phyloP scores from a whole-genome alignment of 75 land plant genomes.

The Picea sitchensis region DNA sequence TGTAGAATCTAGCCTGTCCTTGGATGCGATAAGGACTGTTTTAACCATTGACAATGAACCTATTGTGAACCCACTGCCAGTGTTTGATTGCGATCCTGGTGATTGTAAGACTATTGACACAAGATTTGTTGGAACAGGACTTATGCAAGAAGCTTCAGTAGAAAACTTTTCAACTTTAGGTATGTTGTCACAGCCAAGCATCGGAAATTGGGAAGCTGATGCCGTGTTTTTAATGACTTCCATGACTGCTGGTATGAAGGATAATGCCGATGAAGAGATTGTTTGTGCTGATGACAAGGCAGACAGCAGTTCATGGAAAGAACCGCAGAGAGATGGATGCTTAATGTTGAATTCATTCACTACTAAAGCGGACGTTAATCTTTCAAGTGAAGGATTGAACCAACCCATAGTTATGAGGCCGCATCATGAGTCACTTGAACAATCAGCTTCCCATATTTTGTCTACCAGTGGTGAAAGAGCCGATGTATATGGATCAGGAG shows the following conservation, averaged over 20 bases:
- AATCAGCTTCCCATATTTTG: neutral
- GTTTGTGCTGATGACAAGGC: neutral
- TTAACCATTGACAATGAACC: neutral
- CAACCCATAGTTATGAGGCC: neutral
- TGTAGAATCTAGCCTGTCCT: conserved; percentile 4
- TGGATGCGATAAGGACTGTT: neutral
- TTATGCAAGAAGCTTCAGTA: neutral
- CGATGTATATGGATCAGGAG: neutral
- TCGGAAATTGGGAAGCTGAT: conserved; percentile 1
- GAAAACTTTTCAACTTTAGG: neutral
- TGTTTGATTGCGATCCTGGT: neutral
- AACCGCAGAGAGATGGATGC: neutral
- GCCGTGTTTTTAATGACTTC: neutral
- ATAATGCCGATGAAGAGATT: neutral
- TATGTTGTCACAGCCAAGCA: neutral
- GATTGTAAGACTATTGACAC: neutral
- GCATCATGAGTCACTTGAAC: neutral
- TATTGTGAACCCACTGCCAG: neutral
- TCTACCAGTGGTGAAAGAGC: neutral
- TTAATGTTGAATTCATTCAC: neutral
- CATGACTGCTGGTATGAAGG: neutral
- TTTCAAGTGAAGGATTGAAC: neutral
- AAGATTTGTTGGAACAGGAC: neutral
- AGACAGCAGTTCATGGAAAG: neutral
- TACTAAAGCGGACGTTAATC: neutral